These are phyloP conservation scores for Tolypocladium inflatum DNA, from an alignment of 2,329 filamentous ascomycete species.

Conservation along the genomic window DNA sequence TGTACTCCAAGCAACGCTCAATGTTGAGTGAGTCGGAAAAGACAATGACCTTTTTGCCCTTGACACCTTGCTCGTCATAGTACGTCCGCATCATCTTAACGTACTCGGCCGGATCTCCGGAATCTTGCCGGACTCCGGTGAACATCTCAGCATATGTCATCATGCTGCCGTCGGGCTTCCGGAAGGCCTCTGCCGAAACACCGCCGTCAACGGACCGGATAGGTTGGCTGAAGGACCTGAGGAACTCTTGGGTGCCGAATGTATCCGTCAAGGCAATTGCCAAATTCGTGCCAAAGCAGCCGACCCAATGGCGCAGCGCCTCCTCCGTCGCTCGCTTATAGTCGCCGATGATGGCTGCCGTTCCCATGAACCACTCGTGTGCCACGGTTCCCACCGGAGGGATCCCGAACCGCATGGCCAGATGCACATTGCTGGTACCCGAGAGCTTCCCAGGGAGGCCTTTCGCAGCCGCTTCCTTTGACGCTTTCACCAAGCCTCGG, in stretches of 20 bases:
- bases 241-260: slow-evolving; percentile 84
- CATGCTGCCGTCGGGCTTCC: slow-evolving; percentile 26
- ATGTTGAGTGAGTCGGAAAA: slow-evolving; percentile 95
- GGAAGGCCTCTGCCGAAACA: slow-evolving; percentile 30
- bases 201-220: slow-evolving; percentile 34
- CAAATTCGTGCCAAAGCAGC: slow-evolving; percentile 77
- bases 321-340: slow-evolving; percentile 79
- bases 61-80: slow-evolving; percentile 67
- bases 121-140: slow-evolving; percentile 80
- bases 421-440: slow-evolving; percentile 92
- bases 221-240: slow-evolving; percentile 70
- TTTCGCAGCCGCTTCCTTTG: slow-evolving; percentile 55
- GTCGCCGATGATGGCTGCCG: slow-evolving; percentile 80
- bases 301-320: slow-evolving; percentile 80
- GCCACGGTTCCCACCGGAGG: slow-evolving; percentile 79
- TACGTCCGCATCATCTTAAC: slow-evolving; percentile 71
- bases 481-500: slow-evolving; percentile 71
- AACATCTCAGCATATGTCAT: slow-evolving; percentile 75
- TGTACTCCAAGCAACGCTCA: slow-evolving; percentile 84
- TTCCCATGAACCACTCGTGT: slow-evolving; percentile 99
- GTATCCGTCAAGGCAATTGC: slow-evolving; percentile 92
- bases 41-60: slow-evolving; percentile 76
- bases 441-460: slow-evolving; percentile 65
- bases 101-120: slow-evolving; percentile 74
- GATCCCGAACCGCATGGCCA: slow-evolving; percentile 87